Evolutionary conservation across 208 protist species (phyloP), one percentile per base, ranked within the genome.

Genomic region (Entamoeba histolytica): DNA sequence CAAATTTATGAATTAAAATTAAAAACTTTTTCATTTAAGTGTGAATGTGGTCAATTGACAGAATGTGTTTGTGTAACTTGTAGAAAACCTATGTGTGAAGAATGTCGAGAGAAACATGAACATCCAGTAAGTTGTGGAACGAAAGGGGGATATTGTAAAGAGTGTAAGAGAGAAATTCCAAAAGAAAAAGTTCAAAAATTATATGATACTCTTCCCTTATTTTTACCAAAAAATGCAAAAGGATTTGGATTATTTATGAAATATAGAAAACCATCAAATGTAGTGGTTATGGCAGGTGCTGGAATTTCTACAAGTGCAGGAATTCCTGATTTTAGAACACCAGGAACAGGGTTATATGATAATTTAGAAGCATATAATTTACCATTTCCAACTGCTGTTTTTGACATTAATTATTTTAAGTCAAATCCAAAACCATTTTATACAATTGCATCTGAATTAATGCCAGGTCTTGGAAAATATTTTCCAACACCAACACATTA

Each of bases 341-440:
- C 93, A 14, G 92, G 94, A 49, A 96, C 95, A 2, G 95, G 95
- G 1, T 19, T 96, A 5, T 96, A 96, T 93, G 49, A 94, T 52
- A 95, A 96, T 44, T 92, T 96, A 8, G 49, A 93, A 51, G 44
- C 91, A 52, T 95, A 94, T 92, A 50, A 94, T 6, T 78, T 95
- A 19, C 94, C 94, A 49, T 52, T 19, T 12, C 94, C 94, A 47
- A 35, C 78, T 28, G 28, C 92, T 14, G 93, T 95, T 5, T 95
- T 95, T 93, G 93, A 94, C 19, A 78, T 95, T n/a, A 17, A 17
- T 49, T 95, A 94, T 91, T 95, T 95, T 57, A 12, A 49, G 12
- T 3, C 91, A 50, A n/a, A 93, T 19, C 95, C 95, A 23, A 23
- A 92, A 2, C 93, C 95, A 15, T 95, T 95, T 92, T 95, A 23